Conservation (phyloP, 2,329 filamentous ascomycete species). For the Immersiporthe knoxdaviesiana region DNA sequence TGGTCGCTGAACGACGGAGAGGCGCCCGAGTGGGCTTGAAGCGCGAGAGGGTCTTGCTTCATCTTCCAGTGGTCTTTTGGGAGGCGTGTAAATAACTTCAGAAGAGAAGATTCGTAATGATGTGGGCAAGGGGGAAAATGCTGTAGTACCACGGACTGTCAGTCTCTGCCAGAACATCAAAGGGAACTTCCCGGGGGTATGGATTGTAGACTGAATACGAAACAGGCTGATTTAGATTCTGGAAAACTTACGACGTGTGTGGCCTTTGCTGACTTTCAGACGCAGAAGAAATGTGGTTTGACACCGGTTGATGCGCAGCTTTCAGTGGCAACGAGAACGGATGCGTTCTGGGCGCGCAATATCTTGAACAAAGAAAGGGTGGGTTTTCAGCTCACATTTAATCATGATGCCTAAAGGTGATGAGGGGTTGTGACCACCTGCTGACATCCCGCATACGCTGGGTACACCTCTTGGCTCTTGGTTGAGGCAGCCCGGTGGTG, state of each 20-base stretch:
- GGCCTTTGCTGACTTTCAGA: neutral
- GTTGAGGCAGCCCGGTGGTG: neutral
- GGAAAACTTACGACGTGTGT: neutral
- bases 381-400: neutral
- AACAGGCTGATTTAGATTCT: neutral
- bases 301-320: neutral
- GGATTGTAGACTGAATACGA: neutral
- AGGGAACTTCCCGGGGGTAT: neutral
- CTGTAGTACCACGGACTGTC: neutral
- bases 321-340: neutral
- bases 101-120: too few relatives aligned
- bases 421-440: neutral
- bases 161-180: neutral
- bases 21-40: neutral
- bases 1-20: neutral
- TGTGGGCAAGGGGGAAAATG: neutral
- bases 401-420: neutral
- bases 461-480: neutral
- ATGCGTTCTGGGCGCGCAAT: neutral
- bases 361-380: neutral
- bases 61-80: neutral
- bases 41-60: slow-evolving; percentile 13
- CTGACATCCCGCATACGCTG: neutral
- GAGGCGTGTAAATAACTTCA: neutral
- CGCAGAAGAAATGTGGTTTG: neutral